Evolutionary conservation across 176 grass and related monocot species (phyloP), one percentile per base, ranked within the genome.

Genomic region (Calamus simplicifolius): DNA sequence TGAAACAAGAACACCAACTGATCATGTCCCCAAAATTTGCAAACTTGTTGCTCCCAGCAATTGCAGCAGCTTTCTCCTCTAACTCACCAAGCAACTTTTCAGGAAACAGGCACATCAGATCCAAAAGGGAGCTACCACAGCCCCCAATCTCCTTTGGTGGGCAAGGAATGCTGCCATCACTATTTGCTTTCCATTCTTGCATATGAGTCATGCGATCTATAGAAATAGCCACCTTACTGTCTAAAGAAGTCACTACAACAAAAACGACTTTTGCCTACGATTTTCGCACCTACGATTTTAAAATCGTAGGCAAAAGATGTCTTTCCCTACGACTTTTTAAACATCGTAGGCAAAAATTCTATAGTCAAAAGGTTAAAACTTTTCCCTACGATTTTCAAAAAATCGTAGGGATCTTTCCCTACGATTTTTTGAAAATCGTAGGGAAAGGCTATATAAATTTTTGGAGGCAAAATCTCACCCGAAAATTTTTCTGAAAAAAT

Each of bases 111-210:
- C 67, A 80, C 62, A 81, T 84, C 71, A 80, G 71, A 6, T 82
- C 67, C 61, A 96, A 30, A 58, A 70, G 29, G 62, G 74, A 71
- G 60, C 27, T 31, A 54, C 74, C 53, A 14, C 91, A 96, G 5
- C 91, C 91, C 27, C 86, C 80, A 4, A 82, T 49, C 57, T 81
- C 70, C 54, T 82, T 75, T 49, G 91, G 86, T 54, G 83, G 86
- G 53, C 91, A 95, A 71, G 86, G 83, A 78, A 90, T 85, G 59
- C 77, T 84, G 54, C 86, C 83, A 71, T 95, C 72, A 31, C 49
- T 57, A 3, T 89, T 80, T 57, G 70, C 50, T 70, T 73, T 81
- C 90, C 85, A 95, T 26, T 69, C 52, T 43, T 48, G 18, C 18
- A 78, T 16, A 52, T 19, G 6, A 72, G 53, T 27, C 29, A 64